phyloP scores from a whole-genome alignment of 768 basidiomycete species.

The Guyanaporus albipodus region DNA sequence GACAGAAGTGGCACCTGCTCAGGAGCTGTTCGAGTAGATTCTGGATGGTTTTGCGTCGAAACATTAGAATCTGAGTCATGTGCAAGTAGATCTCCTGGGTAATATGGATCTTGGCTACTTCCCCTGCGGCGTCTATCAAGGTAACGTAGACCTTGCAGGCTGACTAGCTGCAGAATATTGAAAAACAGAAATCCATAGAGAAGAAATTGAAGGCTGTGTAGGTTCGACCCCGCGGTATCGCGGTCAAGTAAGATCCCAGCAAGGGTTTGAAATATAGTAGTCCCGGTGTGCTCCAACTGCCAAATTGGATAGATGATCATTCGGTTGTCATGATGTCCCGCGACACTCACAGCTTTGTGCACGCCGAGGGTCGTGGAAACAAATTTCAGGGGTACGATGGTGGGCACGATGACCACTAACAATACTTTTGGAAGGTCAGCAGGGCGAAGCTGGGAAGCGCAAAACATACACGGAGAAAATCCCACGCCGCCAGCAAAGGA shows the following conservation, averaged over 20 bases:
- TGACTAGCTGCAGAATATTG: conserved; percentile 53
- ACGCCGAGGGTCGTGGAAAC: conserved; percentile 75
- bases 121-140: conserved; percentile 44
- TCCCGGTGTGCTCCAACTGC: conserved; percentile 72
- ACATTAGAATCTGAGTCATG: not conserved
- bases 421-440: conserved; percentile 44
- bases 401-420: conserved; percentile 70
- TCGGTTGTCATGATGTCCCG: not conserved
- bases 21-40: not conserved
- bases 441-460: not conserved
- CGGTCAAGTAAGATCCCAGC: conserved; percentile 66
- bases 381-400: conserved; percentile 65
- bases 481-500: conserved; percentile 68
- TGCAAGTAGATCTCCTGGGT: conserved; percentile 9
- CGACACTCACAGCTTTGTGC: conserved; percentile 64
- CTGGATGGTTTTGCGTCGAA: not conserved
- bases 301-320: not conserved
- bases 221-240: conserved; percentile 2
- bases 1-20: conserved; percentile 18
- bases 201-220: conserved; percentile 42
- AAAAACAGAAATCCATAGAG: conserved; percentile 53
- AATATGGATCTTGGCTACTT: conserved; percentile 14
- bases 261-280: conserved; percentile 67
- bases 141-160: conserved; percentile 45
- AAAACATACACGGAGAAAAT: conserved; percentile 55